A percentile compares a stretch with the other conserved stretches of the same genome.
Conservation (phyloP, 2,329 filamentous ascomycete species). For the Alternaria burnsii region DNA sequence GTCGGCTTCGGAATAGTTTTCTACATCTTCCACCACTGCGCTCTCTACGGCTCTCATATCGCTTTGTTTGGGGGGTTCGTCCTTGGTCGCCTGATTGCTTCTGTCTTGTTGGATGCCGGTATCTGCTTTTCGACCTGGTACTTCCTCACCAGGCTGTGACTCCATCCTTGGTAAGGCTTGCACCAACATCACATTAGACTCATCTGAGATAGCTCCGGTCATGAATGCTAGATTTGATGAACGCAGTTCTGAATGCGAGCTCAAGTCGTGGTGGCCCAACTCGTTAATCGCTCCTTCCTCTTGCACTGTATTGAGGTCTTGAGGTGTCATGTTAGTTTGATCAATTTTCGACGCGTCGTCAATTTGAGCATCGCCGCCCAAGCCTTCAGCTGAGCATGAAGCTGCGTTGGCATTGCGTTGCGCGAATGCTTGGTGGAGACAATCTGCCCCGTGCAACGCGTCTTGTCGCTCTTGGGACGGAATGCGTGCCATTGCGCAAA, state of each 20-base stretch:
- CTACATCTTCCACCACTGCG: neutral
- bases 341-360: constrained; percentile 17
- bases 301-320: neutral
- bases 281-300: constrained; percentile 3
- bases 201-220: neutral
- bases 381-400: constrained; percentile 13
- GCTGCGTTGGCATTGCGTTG: constrained; percentile 15
- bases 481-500: constrained; percentile 21
- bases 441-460: constrained; percentile 22
- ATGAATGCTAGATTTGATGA: neutral
- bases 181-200: neutral
- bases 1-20: neutral
- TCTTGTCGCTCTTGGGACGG: constrained; percentile 34
- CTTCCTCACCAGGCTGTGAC: neutral
- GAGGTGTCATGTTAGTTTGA: constrained; percentile 17
- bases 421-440: constrained; percentile 25
- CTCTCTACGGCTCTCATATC: neutral
- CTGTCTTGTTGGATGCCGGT: neutral
- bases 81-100: neutral
- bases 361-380: constrained; percentile 21
- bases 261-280: neutral
- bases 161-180: neutral
- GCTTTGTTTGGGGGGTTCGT: neutral
- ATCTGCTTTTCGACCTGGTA: neutral
- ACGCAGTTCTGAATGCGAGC: neutral